These are phyloP conservation scores for Sanguinoderma infundibulare DNA, from an alignment of 1,284 basidiomycete species.

Conservation along the genomic window DNA sequence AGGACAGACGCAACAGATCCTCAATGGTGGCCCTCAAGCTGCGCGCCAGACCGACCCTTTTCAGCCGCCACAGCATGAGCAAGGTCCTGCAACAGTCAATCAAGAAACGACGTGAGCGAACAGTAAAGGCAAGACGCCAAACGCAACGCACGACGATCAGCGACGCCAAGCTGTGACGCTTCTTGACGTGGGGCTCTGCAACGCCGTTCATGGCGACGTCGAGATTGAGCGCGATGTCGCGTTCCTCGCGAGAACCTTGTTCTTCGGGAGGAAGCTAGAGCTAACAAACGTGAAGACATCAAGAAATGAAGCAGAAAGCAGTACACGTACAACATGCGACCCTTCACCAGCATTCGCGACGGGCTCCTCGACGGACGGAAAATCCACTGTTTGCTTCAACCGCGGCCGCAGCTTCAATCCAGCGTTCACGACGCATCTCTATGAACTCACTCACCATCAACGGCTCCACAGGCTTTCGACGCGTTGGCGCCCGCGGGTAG, in stretches of 20 bases:
- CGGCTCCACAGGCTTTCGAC: slow-evolving; percentile 1
- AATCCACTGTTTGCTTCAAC: slow-evolving; percentile 16
- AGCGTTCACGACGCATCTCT: slow-evolving; percentile 4
- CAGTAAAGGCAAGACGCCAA: background rate
- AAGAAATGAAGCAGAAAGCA: background rate
- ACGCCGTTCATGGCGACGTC: slow-evolving; percentile 8
- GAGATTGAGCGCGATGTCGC: slow-evolving; percentile 6
- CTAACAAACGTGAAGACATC: background rate
- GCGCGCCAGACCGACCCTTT: slow-evolving; percentile 5
- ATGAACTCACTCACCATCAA: slow-evolving; percentile 20
- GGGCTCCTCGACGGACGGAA: slow-evolving; percentile 7
- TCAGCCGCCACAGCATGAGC: slow-evolving; percentile 16
- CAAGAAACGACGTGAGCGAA: slow-evolving; percentile 1
- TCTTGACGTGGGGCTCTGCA: slow-evolving; percentile 9
- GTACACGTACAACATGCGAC: background rate
- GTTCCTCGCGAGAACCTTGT: background rate
- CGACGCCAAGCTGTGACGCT: slow-evolving; percentile 19
- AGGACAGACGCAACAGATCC: background rate
- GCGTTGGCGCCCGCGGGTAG: slow-evolving; percentile 19
- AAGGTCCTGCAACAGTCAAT: slow-evolving; percentile 14
- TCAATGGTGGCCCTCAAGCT: background rate
- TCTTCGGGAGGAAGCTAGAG: background rate
- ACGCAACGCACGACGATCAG: slow-evolving; percentile 23
- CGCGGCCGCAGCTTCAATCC: background rate
- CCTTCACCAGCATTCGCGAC: background rate